Evolutionary conservation across 225 moss, liverwort and hornwort species (phyloP), one percentile per base, ranked within the genome.

Genomic region (Bryum argenteum): DNA sequence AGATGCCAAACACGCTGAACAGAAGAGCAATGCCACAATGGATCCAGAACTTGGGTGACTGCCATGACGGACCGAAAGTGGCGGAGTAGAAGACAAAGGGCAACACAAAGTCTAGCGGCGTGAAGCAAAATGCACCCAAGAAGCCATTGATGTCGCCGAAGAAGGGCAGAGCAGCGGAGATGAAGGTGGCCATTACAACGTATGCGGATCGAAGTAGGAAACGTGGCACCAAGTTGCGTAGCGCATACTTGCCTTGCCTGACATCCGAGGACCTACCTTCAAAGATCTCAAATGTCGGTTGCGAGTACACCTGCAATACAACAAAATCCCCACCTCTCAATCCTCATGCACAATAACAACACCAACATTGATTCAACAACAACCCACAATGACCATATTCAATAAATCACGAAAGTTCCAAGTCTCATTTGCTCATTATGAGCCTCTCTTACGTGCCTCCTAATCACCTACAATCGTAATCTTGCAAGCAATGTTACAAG

Each of bases 211-310:
- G 85, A 42, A 89, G 44, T 38, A 87, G 12, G 40, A 85, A 66
- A 9, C 89, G 87, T 1, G 91, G 89, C 37, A 87, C 19, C 37
- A 87, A 53, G 62, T 85, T 85, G 71, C 85, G 76, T 70, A 65
- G 1, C 2, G 89, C 69, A 56, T 80, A 89, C 52, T 82, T 83
- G 23, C 70, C 86, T 58, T 63, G 63, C 10, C 65, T 78, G 53
- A 80, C 78, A 9, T 84, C 77, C 0, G 87, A 84, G 1, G 81
- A 75, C 3, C 43, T 75, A 15, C 85, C 81, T 70, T 89, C 91
- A 23, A 89, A 83, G 26, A 91, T 72, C 77, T 89, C 89, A 43
- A 91, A 89, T 33, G 81, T 83, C 5, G 89, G 91, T 79, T 91
- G 91, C 44, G 87, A 79, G 54, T 91, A 91, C 3, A 91, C 81